Percentiles rank a stretch among this genome's conserved stretches.
phyloP scores from a whole-genome alignment of 352 stramenopile species.

The Globisporangium irregulare region DNA sequence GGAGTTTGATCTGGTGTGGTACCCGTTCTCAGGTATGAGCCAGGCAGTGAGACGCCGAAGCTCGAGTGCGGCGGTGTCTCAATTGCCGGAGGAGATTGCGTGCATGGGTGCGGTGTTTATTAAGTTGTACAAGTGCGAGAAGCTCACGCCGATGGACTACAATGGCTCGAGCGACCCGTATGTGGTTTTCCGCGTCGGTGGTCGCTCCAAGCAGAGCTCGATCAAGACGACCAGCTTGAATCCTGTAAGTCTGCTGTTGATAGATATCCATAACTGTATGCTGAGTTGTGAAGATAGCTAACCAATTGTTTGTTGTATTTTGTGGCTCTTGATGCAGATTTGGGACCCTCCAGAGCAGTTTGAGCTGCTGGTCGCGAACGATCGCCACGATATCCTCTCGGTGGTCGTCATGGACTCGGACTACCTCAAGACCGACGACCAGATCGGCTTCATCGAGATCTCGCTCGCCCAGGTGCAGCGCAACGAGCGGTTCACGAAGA shows the following conservation, averaged over 20 bases:
- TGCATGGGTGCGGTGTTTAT: constrained; percentile 43
- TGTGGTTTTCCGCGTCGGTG: constrained; percentile 39
- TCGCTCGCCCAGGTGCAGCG: constrained; percentile 36
- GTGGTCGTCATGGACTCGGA: constrained; percentile 50
- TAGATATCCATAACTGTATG: background rate
- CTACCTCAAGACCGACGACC: constrained; percentile 41
- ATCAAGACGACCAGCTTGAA: constrained; percentile 39
- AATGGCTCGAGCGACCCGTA: constrained; percentile 46
- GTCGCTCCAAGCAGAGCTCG: constrained; percentile 33
- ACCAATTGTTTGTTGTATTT: background rate
- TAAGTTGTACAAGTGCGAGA: constrained; percentile 39
- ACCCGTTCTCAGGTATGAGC: constrained; percentile 26
- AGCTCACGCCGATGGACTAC: constrained; percentile 37
- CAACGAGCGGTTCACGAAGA: constrained; percentile 25
- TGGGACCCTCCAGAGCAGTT: constrained; percentile 49
- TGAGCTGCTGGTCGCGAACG: constrained; percentile 35
- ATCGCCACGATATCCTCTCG: constrained; percentile 34
- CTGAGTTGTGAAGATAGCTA: background rate
- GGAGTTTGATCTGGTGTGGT: constrained; percentile 43
- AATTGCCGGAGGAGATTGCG: constrained; percentile 32
- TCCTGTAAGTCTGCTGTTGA: constrained; percentile 23
- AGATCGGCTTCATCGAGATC: constrained; percentile 40
- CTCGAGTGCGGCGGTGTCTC: background rate
- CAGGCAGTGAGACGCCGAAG: constrained; percentile 6
- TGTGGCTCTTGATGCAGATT: constrained; percentile 23